Conservation (phyloP, 2,329 filamentous ascomycete genomes). For the Rutstroemia sp. region DNA sequence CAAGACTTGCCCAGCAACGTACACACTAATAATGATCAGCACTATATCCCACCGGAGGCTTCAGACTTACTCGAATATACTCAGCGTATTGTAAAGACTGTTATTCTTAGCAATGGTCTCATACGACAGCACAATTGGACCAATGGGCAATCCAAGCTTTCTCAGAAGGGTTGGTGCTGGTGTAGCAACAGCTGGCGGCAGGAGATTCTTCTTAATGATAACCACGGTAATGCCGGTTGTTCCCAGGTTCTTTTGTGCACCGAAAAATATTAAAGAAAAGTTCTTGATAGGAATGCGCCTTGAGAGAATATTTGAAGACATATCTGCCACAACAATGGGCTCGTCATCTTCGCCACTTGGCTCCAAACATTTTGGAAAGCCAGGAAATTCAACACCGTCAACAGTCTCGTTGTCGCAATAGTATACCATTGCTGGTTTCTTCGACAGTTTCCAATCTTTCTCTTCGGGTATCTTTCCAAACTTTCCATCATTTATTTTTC, state of each 20-base stretch:
- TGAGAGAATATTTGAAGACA: constrained; percentile 90
- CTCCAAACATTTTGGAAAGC: constrained; percentile 58
- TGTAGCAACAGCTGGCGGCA: constrained; percentile 59
- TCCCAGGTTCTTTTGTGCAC: constrained; percentile 92
- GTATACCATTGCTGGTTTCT: constrained; percentile 69
- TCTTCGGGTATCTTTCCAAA: constrained; percentile 79
- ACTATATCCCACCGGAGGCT: constrained; percentile 11
- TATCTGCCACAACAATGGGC: constrained; percentile 80
- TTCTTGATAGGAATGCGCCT: constrained; percentile 69
- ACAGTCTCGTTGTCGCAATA: constrained; percentile 89
- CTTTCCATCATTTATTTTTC: constrained; percentile 64
- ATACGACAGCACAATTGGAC: constrained; percentile 75
- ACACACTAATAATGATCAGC: constrained; percentile 50
- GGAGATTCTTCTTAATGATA: constrained; percentile 72
- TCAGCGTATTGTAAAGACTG: constrained; percentile 90
- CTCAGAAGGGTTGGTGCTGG: constrained; percentile 64
- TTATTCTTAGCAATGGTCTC: constrained; percentile 86
- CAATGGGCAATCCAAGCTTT: constrained; percentile 66
- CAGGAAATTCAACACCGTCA: constrained; percentile 84
- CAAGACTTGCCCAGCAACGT: constrained; percentile 83
- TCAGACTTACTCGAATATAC: constrained; percentile 68
- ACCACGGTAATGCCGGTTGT: constrained; percentile 79
- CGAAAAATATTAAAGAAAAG: constrained; percentile 81
- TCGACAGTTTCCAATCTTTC: constrained; percentile 66
- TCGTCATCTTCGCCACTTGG: constrained; percentile 51